These are phyloP conservation scores for Apostasia shenzhenica DNA, from an alignment of 106 monocot genomes.

Conservation along the genomic window DNA sequence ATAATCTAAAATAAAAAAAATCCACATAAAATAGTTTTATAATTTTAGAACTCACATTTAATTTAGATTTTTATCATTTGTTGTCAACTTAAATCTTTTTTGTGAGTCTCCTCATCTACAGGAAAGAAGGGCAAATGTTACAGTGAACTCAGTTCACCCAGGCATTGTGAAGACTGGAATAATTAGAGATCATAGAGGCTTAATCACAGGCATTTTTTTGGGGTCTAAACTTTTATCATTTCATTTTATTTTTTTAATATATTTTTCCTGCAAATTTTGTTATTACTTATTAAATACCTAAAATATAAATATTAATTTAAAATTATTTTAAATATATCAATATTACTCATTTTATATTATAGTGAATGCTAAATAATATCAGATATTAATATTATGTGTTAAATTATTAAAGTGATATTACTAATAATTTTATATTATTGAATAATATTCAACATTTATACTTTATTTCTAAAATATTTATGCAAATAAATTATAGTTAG, in stretches of 20 bases:
- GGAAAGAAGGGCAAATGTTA: conserved; percentile 24
- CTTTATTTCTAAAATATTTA: not conserved
- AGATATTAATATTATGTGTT: not conserved
- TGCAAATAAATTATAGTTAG: no score
- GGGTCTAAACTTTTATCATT: no score
- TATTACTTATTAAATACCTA: no score
- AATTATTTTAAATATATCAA: not conserved
- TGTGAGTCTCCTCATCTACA: not conserved
- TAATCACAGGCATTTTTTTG: conserved; percentile 17
- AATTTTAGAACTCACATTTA: not conserved
- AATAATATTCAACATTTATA: not conserved
- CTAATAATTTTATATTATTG: no score
- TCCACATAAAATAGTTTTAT: not conserved
- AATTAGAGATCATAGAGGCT: conserved; percentile 30
- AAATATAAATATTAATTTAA: not conserved
- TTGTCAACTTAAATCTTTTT: not conserved
- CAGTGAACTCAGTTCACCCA: conserved; percentile 32
- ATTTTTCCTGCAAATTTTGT: no score
- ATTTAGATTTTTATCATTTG: no score
- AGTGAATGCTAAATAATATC: not conserved
- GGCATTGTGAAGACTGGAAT: conserved; percentile 41
- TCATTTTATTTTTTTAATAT: no score
- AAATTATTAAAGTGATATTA: not conserved
- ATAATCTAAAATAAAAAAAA: not conserved
- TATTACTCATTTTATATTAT: not conserved